Evolutionary conservation across 371 early-diverging fungal species (phyloP), one percentile per base, ranked within the genome.

Genomic region (Conidiobolus incongruus): DNA sequence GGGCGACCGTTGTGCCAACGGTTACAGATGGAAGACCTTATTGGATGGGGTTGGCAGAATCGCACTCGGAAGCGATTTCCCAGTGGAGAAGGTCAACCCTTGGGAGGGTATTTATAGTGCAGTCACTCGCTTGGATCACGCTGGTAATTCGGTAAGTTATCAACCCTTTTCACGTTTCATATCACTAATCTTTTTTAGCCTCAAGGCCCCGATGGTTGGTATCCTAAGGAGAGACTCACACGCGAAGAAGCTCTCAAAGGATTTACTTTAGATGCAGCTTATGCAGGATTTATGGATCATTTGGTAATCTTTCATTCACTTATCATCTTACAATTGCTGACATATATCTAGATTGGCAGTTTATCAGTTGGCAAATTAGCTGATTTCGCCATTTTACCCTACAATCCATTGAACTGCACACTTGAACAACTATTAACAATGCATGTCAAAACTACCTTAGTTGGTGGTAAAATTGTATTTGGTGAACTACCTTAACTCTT

Each of bases 231-330:
- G 41, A 33, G 36, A 40, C 35, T 65, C 15, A 53, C 55, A 5
- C 30, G 53, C 8, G 13, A 37, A 34, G 53, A 65, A 47, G 57
- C 66, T 8, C 42, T 65, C 29, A 26, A 46, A 13, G 66, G 66
- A 10, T 63, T 65, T 42, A 65, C 66, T 4, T 38, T 58, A 3
- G 53, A 54, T 47, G 66, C 63, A 19, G 66, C 66, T 1, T 63
- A 55, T 40, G 62, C 62, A 6, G 44, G 53, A 10, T 60, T 61
- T 45, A 35, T 32, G 30, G 62, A 61, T 20, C 30, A 53, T 21
- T 17, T n/a, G n/a, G n/a, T n/a, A n/a, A n/a, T n/a, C n/a, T n/a
- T n/a, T n/a, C n/a, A n/a, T n/a, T n/a, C n/a, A n/a, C n/a, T n/a
- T n/a, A n/a, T n/a, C n/a, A n/a, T n/a, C n/a, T n/a, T n/a, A n/a